These are phyloP conservation scores for Diaporthe sp. DNA, from an alignment of 2,329 filamentous ascomycete genomes.

Conservation along the genomic window DNA sequence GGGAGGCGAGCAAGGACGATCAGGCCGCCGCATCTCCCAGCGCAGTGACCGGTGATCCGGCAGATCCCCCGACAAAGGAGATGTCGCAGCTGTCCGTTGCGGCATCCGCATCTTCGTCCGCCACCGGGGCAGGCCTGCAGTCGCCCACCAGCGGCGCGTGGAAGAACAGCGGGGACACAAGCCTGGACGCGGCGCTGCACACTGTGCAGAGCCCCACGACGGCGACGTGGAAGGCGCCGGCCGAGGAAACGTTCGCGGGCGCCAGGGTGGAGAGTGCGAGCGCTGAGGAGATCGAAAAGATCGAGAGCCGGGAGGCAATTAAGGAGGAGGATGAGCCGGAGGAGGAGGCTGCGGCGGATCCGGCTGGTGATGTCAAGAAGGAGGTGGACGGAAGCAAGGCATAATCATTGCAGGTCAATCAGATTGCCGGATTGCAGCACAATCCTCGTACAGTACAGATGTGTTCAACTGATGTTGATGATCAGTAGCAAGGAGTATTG, in stretches of 20 bases:
- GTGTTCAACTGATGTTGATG: slow-evolving; percentile 2
- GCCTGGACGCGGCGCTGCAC: slow-evolving; percentile 45
- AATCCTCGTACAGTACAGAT: not conserved
- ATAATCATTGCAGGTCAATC: slow-evolving; percentile 16
- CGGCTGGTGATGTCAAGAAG: slow-evolving; percentile 45
- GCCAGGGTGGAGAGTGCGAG: slow-evolving; percentile 51
- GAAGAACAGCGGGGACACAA: slow-evolving; percentile 48
- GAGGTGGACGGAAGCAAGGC: slow-evolving; percentile 47
- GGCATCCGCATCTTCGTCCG: not conserved
- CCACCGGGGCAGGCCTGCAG: slow-evolving; percentile 53
- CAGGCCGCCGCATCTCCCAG: not conserved
- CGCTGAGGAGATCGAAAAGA: slow-evolving; percentile 54
- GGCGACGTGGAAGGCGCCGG: slow-evolving; percentile 56
- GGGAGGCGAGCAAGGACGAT: slow-evolving; percentile 39
- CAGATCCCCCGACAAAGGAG: slow-evolving; percentile 38
- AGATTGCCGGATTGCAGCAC: not conserved
- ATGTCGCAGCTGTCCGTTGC: slow-evolving; percentile 38
- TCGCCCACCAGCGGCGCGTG: slow-evolving; percentile 61
- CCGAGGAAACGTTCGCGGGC: slow-evolving; percentile 49
- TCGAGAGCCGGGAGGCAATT: slow-evolving; percentile 56
- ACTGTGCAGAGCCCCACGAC: slow-evolving; percentile 57
- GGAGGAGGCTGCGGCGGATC: slow-evolving; percentile 49
- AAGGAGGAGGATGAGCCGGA: slow-evolving; percentile 55
- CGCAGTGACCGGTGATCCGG: not conserved
- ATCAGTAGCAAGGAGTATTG: slow-evolving; percentile 22